phyloP scores from a whole-genome alignment of 805 yeast species.

The Wickerhamiella alocasiicola region DNA sequence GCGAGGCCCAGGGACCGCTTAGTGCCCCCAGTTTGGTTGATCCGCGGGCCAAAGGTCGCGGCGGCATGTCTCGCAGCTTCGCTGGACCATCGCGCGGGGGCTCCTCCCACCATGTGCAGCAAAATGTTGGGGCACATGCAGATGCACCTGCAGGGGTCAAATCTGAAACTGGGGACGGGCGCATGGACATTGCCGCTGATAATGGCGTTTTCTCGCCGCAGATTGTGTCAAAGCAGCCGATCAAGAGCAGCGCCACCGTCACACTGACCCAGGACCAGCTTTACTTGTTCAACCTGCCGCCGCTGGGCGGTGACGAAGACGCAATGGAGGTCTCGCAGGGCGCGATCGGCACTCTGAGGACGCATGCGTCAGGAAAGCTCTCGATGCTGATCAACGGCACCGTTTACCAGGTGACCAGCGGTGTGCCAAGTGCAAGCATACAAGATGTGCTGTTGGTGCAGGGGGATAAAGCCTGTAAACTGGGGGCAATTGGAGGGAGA shows the following conservation, averaged over 20 bases:
- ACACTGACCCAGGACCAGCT: constrained; percentile 22
- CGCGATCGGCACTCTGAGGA: constrained; percentile 55
- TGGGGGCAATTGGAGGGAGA: constrained; percentile 48
- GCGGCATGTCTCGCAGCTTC: neutral
- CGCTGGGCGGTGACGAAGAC: constrained; percentile 12
- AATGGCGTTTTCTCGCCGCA: constrained; percentile 9
- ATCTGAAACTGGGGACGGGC: neutral
- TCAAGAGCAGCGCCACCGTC: constrained; percentile 6
- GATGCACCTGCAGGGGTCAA: constrained; percentile 6
- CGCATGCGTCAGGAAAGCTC: constrained; percentile 74
- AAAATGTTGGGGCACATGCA: neutral
- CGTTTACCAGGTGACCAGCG: constrained; percentile 55
- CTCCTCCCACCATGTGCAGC: constrained; percentile 1
- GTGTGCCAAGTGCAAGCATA: constrained; percentile 53
- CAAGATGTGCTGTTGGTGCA: constrained; percentile 62
- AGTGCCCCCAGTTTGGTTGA: constrained; percentile 25
- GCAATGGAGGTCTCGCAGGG: constrained; percentile 31
- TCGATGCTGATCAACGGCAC: constrained; percentile 63
- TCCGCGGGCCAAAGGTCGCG: constrained; percentile 5
- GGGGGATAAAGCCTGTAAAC: constrained; percentile 32
- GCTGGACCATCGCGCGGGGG: constrained; percentile 11
- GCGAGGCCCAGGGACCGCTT: constrained; percentile 29
- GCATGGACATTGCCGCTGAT: constrained; percentile 1
- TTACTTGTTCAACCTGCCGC: constrained; percentile 35
- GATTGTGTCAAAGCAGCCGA: constrained; percentile 5